phyloP scores from a whole-genome alignment of 495 filamentous ascomycete genomes.

The Penicillium robsamsonii region DNA sequence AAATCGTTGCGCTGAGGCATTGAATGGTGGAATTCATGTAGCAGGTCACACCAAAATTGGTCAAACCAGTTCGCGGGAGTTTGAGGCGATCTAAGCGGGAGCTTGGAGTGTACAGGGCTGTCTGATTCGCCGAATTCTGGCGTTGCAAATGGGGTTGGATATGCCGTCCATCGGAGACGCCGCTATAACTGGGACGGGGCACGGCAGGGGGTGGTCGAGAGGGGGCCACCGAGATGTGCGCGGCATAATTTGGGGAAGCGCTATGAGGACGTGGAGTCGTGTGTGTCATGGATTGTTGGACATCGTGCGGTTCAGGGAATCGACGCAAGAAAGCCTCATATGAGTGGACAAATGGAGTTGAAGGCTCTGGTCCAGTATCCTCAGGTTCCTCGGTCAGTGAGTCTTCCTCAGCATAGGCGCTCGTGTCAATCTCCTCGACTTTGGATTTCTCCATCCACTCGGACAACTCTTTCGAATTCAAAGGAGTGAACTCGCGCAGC shows the following conservation, averaged over 20 bases:
- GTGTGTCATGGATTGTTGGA: constrained; percentile 76
- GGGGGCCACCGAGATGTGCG: constrained; percentile 43
- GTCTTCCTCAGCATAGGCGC: constrained; percentile 42
- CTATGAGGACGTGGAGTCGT: constrained; percentile 27
- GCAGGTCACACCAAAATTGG: constrained; percentile 79
- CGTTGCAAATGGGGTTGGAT: constrained; percentile 52
- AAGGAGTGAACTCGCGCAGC: constrained; percentile 55
- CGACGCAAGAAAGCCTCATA: constrained; percentile 80
- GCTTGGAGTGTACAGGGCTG: constrained; percentile 44
- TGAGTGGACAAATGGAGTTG: constrained; percentile 49
- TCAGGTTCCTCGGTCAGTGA: constrained; percentile 38
- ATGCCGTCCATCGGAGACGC: constrained; percentile 67
- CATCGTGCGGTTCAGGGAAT: constrained; percentile 67
- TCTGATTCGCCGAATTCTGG: constrained; percentile 46
- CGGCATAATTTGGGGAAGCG: constrained; percentile 37
- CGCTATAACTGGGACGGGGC: constrained; percentile 83
- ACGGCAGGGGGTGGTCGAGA: constrained; percentile 79
- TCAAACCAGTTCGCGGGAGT: constrained; percentile 68
- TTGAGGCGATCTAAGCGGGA: constrained; percentile 47
- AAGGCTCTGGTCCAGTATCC: constrained; percentile 32
- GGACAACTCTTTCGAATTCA: constrained; percentile 60
- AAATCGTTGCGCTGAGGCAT: constrained; percentile 70
- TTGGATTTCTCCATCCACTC: constrained; percentile 60
- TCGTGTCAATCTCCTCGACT: constrained; percentile 52
- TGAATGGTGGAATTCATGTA: constrained; percentile 92